phyloP scores from a whole-genome alignment of 306 rosid genomes.

The Begonia peltatifolia region DNA sequence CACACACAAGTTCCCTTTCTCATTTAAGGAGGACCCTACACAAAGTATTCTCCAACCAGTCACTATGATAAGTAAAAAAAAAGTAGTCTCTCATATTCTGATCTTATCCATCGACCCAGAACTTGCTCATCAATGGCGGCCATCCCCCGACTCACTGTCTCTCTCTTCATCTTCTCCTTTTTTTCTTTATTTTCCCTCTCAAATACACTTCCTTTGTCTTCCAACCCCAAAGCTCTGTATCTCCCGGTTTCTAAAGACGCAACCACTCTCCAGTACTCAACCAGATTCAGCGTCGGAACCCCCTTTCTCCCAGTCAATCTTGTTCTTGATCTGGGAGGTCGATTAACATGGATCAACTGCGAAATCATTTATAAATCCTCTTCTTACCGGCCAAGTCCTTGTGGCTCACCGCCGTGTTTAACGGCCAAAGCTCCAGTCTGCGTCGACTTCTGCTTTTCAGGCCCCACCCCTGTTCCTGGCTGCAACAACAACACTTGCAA shows the following conservation, averaged over 20 bases:
- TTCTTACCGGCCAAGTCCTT: not conserved
- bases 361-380: not conserved
- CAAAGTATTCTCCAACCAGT: too few relatives aligned
- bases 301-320: not conserved
- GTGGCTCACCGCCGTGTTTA: not conserved
- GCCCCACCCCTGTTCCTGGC: not conserved
- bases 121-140: too few relatives aligned
- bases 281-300: not conserved
- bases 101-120: too few relatives aligned
- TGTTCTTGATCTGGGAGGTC: not conserved
- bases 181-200: not conserved
- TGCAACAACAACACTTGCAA: conserved; percentile 1
- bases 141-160: not conserved
- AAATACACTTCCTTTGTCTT: not conserved
- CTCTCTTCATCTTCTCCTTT: not conserved
- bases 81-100: too few relatives aligned
- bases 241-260: not conserved
- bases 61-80: too few relatives aligned
- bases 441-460: not conserved
- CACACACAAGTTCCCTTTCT: too few relatives aligned
- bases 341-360: not conserved
- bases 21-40: too few relatives aligned
- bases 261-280: not conserved
- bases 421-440: not conserved
- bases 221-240: not conserved